Evolutionary conservation across 2,329 filamentous ascomycete genomes (phyloP).

Genomic region (Leptographium wingfieldii): DNA sequence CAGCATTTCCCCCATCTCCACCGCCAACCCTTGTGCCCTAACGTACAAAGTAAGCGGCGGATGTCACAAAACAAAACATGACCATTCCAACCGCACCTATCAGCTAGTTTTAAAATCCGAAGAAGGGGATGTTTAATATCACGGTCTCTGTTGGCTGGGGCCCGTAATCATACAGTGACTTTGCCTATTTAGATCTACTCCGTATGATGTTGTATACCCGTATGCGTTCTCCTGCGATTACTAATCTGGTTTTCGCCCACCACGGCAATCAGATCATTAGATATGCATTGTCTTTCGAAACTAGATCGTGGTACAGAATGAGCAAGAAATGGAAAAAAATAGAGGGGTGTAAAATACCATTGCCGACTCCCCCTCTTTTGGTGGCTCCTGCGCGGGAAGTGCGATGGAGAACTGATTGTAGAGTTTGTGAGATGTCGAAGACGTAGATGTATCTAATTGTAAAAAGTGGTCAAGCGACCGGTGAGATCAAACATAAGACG

Average conservation of each 20-base stretch:
- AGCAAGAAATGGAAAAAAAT: too few relatives aligned
- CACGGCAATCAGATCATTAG: background rate
- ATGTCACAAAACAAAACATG: background rate
- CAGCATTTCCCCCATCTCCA: background rate
- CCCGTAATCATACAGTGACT: background rate
- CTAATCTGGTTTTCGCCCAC: too few relatives aligned
- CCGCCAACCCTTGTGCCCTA: background rate
- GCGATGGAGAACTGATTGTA: background rate
- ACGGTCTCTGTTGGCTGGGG: background rate
- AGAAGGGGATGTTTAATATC: background rate
- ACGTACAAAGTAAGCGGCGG: background rate
- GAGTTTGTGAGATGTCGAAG: background rate
- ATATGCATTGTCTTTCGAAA: background rate
- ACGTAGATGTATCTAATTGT: background rate
- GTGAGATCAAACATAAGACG: background rate
- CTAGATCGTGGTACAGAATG: too few relatives aligned
- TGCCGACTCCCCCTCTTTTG: background rate
- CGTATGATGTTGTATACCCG: too few relatives aligned
- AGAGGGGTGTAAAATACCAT: too few relatives aligned
- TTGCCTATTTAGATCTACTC: background rate
- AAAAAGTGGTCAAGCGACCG: background rate
- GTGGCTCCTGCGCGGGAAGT: background rate
- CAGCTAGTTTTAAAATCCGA: background rate
- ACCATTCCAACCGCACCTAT: background rate
- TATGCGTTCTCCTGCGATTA: too few relatives aligned